Conservation (phyloP, 495 filamentous ascomycete genomes). For the Penicillium flavigenum region DNA sequence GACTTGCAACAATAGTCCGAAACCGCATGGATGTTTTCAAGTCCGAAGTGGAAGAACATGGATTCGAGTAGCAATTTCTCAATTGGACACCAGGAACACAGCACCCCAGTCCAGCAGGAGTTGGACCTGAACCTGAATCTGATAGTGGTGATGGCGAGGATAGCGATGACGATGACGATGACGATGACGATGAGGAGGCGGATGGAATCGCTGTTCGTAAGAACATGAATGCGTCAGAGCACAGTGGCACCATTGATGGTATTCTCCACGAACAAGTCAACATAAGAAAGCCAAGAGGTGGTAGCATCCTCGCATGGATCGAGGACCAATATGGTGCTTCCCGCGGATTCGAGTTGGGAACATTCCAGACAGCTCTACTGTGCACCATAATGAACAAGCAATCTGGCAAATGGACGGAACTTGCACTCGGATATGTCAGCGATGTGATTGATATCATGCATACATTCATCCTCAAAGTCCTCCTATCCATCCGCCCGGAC, state of each 20-base stretch:
- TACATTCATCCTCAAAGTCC: not conserved
- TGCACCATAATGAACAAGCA: not conserved
- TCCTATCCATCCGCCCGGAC: not conserved
- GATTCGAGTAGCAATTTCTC: not conserved
- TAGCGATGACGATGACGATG: too few relatives aligned
- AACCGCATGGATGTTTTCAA: not conserved
- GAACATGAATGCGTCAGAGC: not conserved
- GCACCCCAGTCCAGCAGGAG: too few relatives aligned
- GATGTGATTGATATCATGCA: not conserved
- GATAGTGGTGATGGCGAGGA: too few relatives aligned
- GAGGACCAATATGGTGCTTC: not conserved
- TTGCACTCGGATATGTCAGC: not conserved
- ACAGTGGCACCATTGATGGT: not conserved
- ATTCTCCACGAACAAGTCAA: not conserved
- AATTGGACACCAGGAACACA: not conserved
- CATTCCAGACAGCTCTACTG: not conserved
- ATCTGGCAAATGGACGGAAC: not conserved
- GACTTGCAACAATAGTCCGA: not conserved
- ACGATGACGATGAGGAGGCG: not conserved
- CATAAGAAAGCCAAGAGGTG: not conserved
- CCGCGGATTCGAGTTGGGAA: not conserved
- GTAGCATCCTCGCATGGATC: not conserved
- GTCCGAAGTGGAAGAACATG: not conserved
- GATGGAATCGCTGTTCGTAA: not conserved
- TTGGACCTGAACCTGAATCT: too few relatives aligned